These are phyloP conservation scores for Epichloe gansuensis DNA, from an alignment of 2,329 filamentous ascomycete species.

Conservation along the genomic window DNA sequence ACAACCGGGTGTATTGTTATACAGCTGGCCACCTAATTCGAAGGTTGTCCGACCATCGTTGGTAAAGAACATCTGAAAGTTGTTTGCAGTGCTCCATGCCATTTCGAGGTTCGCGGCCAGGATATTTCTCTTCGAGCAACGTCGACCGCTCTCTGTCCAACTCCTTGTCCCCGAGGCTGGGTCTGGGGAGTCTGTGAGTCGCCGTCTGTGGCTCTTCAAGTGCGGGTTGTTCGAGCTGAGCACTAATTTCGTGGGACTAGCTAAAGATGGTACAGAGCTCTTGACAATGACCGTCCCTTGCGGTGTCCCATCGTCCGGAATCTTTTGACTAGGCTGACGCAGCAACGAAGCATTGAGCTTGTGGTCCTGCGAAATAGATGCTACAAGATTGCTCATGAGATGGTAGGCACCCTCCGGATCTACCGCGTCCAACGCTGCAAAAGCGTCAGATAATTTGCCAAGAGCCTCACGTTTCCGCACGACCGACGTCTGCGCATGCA, in stretches of 20 bases:
- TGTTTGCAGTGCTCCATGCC: conserved; percentile 92
- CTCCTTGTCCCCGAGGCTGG: conserved; percentile 30
- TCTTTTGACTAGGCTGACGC: conserved; percentile 26
- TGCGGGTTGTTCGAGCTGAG: conserved; percentile 77
- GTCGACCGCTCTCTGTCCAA: conserved; percentile 35
- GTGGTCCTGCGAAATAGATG: conserved; percentile 57
- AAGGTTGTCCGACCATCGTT: conserved; percentile 78
- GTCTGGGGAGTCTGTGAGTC: conserved; percentile 36
- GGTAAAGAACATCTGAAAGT: conserved; percentile 81
- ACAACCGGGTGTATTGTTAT: conserved; percentile 4
- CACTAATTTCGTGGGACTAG: conserved; percentile 52
- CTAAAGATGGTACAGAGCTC: conserved; percentile 29
- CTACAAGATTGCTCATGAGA: conserved; percentile 64
- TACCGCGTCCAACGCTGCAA: conserved; percentile 69
- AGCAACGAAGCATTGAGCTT: conserved; percentile 47
- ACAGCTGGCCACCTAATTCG: conserved; percentile 53
- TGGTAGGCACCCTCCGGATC: conserved; percentile 88
- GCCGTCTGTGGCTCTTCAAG: conserved; percentile 62
- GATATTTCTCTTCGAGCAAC: conserved; percentile 40
- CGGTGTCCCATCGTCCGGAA: conserved; percentile 31
- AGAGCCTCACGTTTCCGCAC: conserved; percentile 69
- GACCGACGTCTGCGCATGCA: conserved; percentile 64
- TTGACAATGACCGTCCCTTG: conserved; percentile 48
- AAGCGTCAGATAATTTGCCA: conserved; percentile 72
- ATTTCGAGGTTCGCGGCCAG: conserved; percentile 40